phyloP scores from a whole-genome alignment of 2,329 filamentous ascomycete species.

The Sclerotinia borealis region DNA sequence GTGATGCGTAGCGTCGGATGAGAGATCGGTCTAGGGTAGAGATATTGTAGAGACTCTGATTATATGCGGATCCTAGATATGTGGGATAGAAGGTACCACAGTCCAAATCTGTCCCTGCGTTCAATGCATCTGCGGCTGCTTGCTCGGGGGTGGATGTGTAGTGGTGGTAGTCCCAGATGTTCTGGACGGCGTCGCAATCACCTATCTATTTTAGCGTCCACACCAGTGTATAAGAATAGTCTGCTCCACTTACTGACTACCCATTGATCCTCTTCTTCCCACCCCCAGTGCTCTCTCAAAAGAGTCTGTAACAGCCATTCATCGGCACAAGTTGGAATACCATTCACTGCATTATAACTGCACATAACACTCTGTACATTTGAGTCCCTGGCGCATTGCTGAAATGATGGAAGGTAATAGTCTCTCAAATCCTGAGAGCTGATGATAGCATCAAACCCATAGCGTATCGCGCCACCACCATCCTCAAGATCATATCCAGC shows the following conservation, averaged over 20 bases:
- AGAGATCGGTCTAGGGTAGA: constrained; percentile 44
- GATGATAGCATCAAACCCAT: constrained; percentile 51
- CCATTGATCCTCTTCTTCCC: constrained; percentile 54
- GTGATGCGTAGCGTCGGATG: constrained; percentile 46
- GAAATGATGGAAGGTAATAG: constrained; percentile 62
- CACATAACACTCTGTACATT: constrained; percentile 56
- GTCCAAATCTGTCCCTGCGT: constrained; percentile 23
- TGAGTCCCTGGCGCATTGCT: constrained; percentile 54
- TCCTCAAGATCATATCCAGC: constrained; percentile 50
- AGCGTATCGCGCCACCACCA: constrained; percentile 39
- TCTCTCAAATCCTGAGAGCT: constrained; percentile 57
- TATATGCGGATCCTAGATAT: constrained; percentile 18
- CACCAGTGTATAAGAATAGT: fast-evolving
- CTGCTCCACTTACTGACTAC: constrained; percentile 32
- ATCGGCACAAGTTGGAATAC: constrained; percentile 57
- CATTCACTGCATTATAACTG: constrained; percentile 59
- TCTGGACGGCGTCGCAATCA: constrained; percentile 49
- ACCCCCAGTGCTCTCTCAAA: constrained; percentile 60
- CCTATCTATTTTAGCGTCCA: neutral
- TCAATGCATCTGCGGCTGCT: constrained; percentile 18
- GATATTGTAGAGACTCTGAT: constrained; percentile 38
- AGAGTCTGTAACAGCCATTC: constrained; percentile 56
- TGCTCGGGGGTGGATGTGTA: constrained; percentile 28
- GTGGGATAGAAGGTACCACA: constrained; percentile 20
- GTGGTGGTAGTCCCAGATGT: constrained; percentile 41